Evolutionary conservation across 495 filamentous ascomycete genomes (phyloP), one percentile per base, ranked within the genome.

Genomic region (Elasticomyces elasticus): DNA sequence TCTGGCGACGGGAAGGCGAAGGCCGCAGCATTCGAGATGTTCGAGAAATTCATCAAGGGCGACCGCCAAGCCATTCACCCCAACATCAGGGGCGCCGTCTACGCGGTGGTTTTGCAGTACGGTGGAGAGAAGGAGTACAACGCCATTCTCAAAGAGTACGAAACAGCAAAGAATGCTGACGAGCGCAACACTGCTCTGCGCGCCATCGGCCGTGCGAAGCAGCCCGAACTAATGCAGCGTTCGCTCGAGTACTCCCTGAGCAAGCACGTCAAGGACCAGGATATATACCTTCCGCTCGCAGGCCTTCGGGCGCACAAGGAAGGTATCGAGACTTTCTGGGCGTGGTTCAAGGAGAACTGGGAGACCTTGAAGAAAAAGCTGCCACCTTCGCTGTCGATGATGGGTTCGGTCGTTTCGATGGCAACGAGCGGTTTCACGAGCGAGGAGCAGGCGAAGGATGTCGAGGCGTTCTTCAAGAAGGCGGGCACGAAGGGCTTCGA

Each of bases 111-210:
- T 17, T 70, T 88, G 55, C 81, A 79, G 63, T 76, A 87, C 61
- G 84, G 85, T 43, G 84, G 84, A 55, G 78, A 81, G 65, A 78
- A 79, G 60, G 83, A 88, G 83, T 88, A 86, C 71, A 79, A 97
- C 50, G 76, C 78, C 24, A 74, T 98, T 30, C 69, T 92, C 41
- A 75, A 91, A 66, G 87, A 86, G 53, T 95, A 88, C 75, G 83
- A 79, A 56, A 79, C 78, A n/a, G 89, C 87, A n/a, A 79, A 76
- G 46, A 94, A 86, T 67, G 85, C 83, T 45, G 91, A 96, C 64
- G 91, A 97, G 75, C 87, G 90, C 69, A 95, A 94, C 64, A 92
- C 89, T n/a, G 89, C 91, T 0, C 79, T 98, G 30, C 86, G 92
- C 58, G 81, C 80, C 55, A 76, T 98, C 9, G 90, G 92, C 44